Conservation (phyloP, 208 protist genomes). For the Trypanosoma rangeli region DNA sequence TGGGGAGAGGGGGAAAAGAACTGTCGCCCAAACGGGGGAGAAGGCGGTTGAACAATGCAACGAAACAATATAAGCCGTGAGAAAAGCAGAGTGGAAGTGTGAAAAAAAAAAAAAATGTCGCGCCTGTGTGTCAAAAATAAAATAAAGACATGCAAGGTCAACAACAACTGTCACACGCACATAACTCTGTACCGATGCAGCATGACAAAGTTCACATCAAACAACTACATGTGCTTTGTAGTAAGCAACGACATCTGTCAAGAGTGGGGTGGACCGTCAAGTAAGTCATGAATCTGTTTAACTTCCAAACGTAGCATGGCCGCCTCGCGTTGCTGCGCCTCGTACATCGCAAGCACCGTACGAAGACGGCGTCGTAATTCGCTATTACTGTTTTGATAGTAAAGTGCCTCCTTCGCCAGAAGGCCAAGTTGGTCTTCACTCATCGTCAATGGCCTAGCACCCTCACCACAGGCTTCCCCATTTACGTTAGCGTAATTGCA, state of each 20-base stretch:
- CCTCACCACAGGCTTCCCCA: neutral
- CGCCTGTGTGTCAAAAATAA: too few species aligned
- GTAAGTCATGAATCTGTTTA: slow-evolving; percentile 44
- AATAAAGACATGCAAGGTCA: too few species aligned
- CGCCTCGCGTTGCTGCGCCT: slow-evolving; percentile 56
- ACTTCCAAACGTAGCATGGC: slow-evolving; percentile 71
- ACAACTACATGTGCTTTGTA: too few species aligned
- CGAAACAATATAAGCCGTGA: neutral
- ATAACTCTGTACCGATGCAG: too few species aligned
- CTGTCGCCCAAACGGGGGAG: slow-evolving; percentile 2
- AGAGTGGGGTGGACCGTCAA: slow-evolving; percentile 11
- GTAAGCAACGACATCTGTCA: neutral
- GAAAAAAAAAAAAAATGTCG: slow-evolving; percentile 10
- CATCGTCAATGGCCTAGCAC: neutral
- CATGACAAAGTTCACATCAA: too few species aligned
- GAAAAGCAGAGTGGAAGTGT: slow-evolving; percentile 3
- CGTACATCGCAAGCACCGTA: slow-evolving; percentile 43
- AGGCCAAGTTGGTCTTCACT: slow-evolving; percentile 41
- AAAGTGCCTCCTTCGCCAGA: slow-evolving; percentile 60
- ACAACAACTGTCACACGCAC: too few species aligned
- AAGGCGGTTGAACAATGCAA: neutral
- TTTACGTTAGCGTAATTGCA: neutral
- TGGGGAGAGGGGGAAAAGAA: slow-evolving; percentile 21
- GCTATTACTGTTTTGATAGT: slow-evolving; percentile 59
- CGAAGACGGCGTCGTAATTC: slow-evolving; percentile 62